Evolutionary conservation across 352 stramenopile genomes (phyloP).

Genomic region (Phytophthora vignae): DNA sequence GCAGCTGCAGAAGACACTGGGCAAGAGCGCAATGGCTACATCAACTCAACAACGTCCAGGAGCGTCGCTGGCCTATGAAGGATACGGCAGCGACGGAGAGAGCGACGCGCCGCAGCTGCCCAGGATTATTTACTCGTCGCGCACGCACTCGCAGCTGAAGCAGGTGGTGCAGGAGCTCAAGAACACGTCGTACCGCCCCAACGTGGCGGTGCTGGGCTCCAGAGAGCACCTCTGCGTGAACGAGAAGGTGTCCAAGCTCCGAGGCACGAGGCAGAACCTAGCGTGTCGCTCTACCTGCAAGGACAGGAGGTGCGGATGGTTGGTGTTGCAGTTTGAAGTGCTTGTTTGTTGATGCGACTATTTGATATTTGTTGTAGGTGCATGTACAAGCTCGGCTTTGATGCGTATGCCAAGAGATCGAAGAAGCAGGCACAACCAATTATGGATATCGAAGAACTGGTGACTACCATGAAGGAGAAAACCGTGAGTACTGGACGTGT

Average conservation of each 20-base stretch:
- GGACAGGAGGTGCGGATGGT: conserved; percentile 78
- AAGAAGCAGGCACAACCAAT: conserved; percentile 75
- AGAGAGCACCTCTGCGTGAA: conserved; percentile 98
- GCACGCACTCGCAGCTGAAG: conserved; percentile 98
- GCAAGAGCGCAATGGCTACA: conserved; percentile 1
- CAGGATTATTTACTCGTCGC: conserved; percentile 98
- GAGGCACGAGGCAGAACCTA: conserved; percentile 88
- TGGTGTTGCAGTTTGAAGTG: neutral
- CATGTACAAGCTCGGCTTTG: conserved; percentile 82
- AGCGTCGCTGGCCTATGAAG: conserved; percentile 62
- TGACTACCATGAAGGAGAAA: conserved; percentile 86
- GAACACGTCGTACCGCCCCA: conserved; percentile 94
- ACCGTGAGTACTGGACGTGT: conserved; percentile 39
- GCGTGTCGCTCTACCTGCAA: conserved; percentile 89
- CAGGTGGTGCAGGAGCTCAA: conserved; percentile 97
- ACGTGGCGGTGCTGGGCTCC: conserved; percentile 92
- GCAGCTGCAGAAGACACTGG: conserved; percentile 73
- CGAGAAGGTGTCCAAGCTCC: conserved; percentile 91
- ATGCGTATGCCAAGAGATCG: conserved; percentile 58
- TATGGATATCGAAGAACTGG: conserved; percentile 99
- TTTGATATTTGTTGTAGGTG: conserved; percentile 46
- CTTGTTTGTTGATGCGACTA: neutral
- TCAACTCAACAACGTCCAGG: conserved; percentile 18
- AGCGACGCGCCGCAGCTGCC: conserved; percentile 59
- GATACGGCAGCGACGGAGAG: conserved; percentile 45